phyloP scores from a whole-genome alignment of 2,329 filamentous ascomycete species.

The Epicoccum nigrum region DNA sequence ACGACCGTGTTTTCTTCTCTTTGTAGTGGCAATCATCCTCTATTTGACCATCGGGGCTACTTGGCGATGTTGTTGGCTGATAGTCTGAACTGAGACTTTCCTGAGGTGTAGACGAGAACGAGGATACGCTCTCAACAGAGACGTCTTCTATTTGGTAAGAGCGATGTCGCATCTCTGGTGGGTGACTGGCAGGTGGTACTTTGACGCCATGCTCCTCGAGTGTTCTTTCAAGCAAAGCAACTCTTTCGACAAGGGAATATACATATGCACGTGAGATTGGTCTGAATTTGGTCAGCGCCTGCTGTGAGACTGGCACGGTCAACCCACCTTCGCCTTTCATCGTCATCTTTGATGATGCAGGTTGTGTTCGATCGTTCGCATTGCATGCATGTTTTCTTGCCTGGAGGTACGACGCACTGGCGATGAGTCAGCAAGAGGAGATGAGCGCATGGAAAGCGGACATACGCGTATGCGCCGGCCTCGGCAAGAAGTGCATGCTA shows the following conservation, averaged over 20 bases:
- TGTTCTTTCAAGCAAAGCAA: conserved; percentile 59
- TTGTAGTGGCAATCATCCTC: neutral
- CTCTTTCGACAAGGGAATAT: conserved; percentile 62
- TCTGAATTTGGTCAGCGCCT: conserved; percentile 39
- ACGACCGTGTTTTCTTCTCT: neutral
- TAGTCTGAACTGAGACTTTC: neutral
- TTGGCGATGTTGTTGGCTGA: neutral
- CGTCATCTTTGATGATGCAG: conserved; percentile 64
- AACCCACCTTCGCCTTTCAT: conserved; percentile 60
- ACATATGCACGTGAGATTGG: conserved; percentile 66
- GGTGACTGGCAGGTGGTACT: conserved; percentile 59
- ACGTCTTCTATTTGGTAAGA: neutral
- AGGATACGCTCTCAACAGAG: neutral
- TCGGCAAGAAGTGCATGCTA: conserved; percentile 62
- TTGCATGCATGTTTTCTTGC: conserved; percentile 59
- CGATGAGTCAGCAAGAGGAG: conserved; percentile 29
- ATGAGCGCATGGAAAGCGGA: neutral
- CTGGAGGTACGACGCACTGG: conserved; percentile 61
- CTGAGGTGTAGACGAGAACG: neutral
- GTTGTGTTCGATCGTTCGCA: conserved; percentile 59
- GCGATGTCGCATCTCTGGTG: conserved; percentile 56
- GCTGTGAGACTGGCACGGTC: too few relatives aligned
- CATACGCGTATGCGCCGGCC: conserved; percentile 51
- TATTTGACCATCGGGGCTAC: neutral
- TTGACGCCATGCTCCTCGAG: conserved; percentile 58